Conservation (phyloP, 768 basidiomycete genomes). For the Candolleomyces efflorescens region DNA sequence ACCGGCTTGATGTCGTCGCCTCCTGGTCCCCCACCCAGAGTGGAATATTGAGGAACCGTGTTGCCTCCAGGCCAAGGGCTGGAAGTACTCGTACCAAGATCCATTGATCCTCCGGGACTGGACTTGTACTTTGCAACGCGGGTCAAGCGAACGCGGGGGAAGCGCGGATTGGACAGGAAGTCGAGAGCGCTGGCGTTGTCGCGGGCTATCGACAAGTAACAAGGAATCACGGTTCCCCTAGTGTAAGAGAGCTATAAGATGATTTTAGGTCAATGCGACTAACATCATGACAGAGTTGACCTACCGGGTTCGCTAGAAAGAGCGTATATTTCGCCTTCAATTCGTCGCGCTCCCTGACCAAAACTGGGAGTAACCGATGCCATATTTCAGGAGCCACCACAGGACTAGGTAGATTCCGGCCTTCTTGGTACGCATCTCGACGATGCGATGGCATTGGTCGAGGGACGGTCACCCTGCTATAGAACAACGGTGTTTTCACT, state of each 20-base stretch:
- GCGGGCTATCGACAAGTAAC: slow-evolving; percentile 19
- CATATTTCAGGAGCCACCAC: not conserved
- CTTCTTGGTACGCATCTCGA: not conserved
- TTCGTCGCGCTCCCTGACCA: not conserved
- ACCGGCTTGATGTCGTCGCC: too few species aligned
- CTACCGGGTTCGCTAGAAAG: slow-evolving; percentile 25
- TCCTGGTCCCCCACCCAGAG: too few species aligned
- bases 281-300: too few species aligned
- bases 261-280: too few species aligned
- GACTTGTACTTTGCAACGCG: slow-evolving; percentile 14
- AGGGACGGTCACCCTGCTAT: not conserved
- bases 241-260: slow-evolving; percentile 23
- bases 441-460: not conserved
- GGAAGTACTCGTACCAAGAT: too few species aligned
- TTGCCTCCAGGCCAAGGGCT: too few species aligned
- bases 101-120: not conserved
- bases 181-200: slow-evolving; percentile 20
- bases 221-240: slow-evolving; percentile 28
- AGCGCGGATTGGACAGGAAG: slow-evolving; percentile 15
- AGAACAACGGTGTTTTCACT: not conserved
- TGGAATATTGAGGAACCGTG: too few species aligned
- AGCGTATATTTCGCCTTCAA: slow-evolving; percentile 7
- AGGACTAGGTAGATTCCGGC: not conserved
- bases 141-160: slow-evolving; percentile 15
- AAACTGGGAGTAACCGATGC: not conserved